Evolutionary conservation across 2,329 filamentous ascomycete genomes (phyloP).

Genomic region (Claviceps spartinae): DNA sequence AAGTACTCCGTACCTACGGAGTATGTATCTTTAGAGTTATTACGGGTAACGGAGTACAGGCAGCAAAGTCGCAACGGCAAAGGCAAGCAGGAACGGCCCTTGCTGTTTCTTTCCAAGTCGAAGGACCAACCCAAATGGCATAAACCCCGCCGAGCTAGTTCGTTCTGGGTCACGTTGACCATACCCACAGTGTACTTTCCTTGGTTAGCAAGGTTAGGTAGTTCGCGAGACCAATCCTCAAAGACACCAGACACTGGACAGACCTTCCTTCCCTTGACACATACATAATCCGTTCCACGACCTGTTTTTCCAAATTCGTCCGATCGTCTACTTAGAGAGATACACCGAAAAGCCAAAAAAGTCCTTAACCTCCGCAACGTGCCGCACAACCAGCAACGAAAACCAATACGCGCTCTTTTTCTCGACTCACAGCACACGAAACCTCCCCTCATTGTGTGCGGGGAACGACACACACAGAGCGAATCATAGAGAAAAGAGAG

Average conservation of each 20-base stretch:
- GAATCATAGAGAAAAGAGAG: background rate
- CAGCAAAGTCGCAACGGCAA: background rate
- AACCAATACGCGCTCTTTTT: background rate
- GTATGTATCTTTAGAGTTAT: no score
- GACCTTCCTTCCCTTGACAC: background rate
- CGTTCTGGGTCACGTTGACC: background rate
- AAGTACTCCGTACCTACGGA: no score
- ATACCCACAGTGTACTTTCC: background rate
- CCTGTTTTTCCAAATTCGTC: background rate
- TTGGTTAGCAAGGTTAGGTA: background rate
- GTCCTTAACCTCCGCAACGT: background rate
- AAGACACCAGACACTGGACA: background rate
- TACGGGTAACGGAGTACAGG: no score
- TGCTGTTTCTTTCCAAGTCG: background rate
- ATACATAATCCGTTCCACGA: background rate
- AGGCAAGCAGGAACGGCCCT: background rate
- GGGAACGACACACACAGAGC: background rate
- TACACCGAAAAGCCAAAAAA: background rate
- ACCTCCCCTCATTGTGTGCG: background rate
- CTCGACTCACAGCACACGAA: background rate
- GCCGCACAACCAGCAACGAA: background rate
- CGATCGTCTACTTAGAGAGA: background rate
- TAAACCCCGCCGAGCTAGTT: background rate
- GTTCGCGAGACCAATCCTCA: background rate
- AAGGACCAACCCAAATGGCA: background rate